phyloP scores from a whole-genome alignment of 345 rosid species.

The Sonneratia alba region DNA sequence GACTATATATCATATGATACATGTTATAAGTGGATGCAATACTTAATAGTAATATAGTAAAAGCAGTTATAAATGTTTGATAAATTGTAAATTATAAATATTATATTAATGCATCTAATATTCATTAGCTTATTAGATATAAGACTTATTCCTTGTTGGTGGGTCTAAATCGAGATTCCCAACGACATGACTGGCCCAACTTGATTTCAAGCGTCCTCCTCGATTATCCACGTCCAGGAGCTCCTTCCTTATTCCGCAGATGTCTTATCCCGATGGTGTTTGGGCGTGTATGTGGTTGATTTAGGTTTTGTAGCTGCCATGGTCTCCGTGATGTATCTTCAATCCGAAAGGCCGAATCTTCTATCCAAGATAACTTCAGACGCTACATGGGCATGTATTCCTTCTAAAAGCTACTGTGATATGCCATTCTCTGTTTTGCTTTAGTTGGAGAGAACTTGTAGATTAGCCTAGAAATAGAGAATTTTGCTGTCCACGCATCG shows the following conservation, averaged over 20 bases:
- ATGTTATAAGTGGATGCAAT: too few relatives aligned
- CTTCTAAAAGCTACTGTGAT: too few relatives aligned
- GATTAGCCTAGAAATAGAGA: not conserved
- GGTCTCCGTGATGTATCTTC: too few relatives aligned
- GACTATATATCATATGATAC: too few relatives aligned
- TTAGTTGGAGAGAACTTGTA: not conserved
- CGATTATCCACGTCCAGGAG: not conserved
- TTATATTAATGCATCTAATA: too few relatives aligned
- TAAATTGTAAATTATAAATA: too few relatives aligned
- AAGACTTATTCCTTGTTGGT: not conserved
- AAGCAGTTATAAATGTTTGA: too few relatives aligned
- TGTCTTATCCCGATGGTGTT: not conserved
- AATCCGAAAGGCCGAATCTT: too few relatives aligned
- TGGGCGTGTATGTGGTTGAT: not conserved
- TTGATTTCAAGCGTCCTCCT: not conserved
- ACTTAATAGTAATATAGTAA: not conserved
- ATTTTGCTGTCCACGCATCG: not conserved
- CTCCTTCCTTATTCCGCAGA: not conserved
- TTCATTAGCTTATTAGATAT: too few relatives aligned
- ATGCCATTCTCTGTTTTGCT: too few relatives aligned
- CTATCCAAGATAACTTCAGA: too few relatives aligned
- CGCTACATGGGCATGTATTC: too few relatives aligned
- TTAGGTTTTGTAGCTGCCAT: not conserved
- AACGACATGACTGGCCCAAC: not conserved
- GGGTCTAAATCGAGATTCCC: not conserved